Base-by-base conservation (phyloP, 345 rosid genomes). In the Citrus glauca region DNA sequence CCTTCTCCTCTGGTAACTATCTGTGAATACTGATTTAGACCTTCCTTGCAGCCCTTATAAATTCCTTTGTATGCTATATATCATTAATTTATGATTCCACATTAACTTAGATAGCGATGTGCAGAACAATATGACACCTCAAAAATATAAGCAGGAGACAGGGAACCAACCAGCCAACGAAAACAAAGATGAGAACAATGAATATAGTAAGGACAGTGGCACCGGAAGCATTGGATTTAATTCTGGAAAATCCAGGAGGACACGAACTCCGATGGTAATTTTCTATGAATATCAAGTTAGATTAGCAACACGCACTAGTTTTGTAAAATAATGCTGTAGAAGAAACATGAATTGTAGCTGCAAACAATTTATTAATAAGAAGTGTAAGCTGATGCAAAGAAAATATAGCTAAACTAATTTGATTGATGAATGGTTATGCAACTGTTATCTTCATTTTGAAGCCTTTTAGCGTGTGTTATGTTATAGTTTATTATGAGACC, bases 201-300 rank as follows among this genome's bases (percentile, higher is more conserved):
- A 25, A 69, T 56, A 71, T 72, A 77, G 75, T 28, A 53, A 24
- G 69, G 69, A 79, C 77, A 68, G 84, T 48, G 72, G 79, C 61
- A 72, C 78, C 13, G 77, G 82, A 73, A 82, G 82, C 79, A 80
- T 81, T 20, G 87, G 87, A 70, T 83, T 82, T 66, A 40, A 82
- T 78, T 79, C 82, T 82, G 84, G 86, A 80, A 88, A 79, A 78
- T 56, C 73, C 63, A 45, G 64, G 27, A 79, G 75, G 16, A 25
- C 57, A 48, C 72, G 28, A 1, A 27, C 57, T 27, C 30, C 72
- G 0, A 69, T 61, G 69, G 66, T 64, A 45, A 74, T 16, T 55
- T 16, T 50, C 3, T 56, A 71, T n/a, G 25, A 64, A 71, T 55
- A 25, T 42, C 28, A 24, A 45, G 27, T 37, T 53, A 22, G 59